These are phyloP conservation scores for Phytophthora uliginosa DNA, from an alignment of 352 stramenopile genomes.

Conservation along the genomic window DNA sequence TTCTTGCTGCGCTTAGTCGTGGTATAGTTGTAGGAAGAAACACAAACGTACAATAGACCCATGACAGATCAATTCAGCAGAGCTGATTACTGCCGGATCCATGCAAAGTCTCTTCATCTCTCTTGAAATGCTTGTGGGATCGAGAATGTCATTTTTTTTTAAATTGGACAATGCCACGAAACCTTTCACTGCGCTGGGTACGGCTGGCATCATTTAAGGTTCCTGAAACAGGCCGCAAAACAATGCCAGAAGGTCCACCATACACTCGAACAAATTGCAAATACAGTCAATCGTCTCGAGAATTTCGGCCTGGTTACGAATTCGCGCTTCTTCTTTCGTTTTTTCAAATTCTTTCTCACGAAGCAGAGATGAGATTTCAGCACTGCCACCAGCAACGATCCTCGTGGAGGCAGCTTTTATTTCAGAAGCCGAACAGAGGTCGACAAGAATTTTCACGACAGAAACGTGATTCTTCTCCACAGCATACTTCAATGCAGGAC, in stretches of 20 bases:
- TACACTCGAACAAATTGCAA: not conserved
- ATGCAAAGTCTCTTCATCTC: too few species aligned
- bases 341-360: not conserved
- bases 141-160: too few species aligned
- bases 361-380: not conserved
- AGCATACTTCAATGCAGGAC: slow-evolving; percentile 1
- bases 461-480: not conserved
- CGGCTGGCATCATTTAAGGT: not conserved
- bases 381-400: not conserved
- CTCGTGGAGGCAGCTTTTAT: not conserved
- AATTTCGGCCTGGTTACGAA: not conserved
- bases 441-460: slow-evolving; percentile 1
- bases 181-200: too few species aligned
- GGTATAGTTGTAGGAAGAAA: too few species aligned
- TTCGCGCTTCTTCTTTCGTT: not conserved
- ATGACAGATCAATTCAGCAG: too few species aligned
- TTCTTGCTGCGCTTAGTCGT: too few species aligned
- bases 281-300: not conserved
- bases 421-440: not conserved
- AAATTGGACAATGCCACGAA: too few species aligned
- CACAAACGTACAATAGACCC: too few species aligned
- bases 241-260: not conserved
- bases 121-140: too few species aligned
- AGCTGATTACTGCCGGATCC: too few species aligned
- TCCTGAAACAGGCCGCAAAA: not conserved